A percentile compares a stretch with the other conserved stretches of the same genome.
Conservation (phyloP, 768 basidiomycete genomes). For the Mycena latifolia region DNA sequence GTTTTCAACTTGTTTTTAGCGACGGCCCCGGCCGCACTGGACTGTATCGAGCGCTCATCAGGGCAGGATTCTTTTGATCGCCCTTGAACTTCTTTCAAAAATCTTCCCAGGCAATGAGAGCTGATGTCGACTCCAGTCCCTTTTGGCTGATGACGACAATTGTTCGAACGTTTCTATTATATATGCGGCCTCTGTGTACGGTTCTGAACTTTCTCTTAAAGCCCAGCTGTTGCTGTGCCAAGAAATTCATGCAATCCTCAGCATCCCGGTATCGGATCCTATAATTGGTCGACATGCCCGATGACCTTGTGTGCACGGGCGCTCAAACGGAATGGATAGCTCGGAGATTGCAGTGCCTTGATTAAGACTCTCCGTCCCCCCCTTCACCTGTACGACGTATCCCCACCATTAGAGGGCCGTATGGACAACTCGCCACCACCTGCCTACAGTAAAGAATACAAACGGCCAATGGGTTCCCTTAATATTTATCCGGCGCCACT, state of each 20-base stretch:
- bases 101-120: too few species aligned
- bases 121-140: too few species aligned
- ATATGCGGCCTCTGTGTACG: too few species aligned
- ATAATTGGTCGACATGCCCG: background rate
- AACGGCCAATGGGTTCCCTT: slow-evolving; percentile 5
- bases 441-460: slow-evolving; percentile 31
- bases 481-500: background rate
- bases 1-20: too few species aligned
- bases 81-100: too few species aligned
- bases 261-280: background rate
- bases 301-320: slow-evolving; percentile 16
- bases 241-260: background rate
- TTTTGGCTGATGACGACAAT: too few species aligned
- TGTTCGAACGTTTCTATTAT: too few species aligned
- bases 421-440: slow-evolving; percentile 36
- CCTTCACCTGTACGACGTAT: background rate
- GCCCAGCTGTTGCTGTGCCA: too few species aligned
- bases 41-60: too few species aligned
- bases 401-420: background rate
- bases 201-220: too few species aligned
- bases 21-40: too few species aligned
- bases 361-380: background rate
- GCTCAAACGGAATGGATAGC: slow-evolving; percentile 12
- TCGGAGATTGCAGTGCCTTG: slow-evolving; percentile 9
- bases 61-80: too few species aligned